Evolutionary conservation across 176 grass and related monocot genomes (phyloP).

Genomic region (Bothriochloa decipiens): DNA sequence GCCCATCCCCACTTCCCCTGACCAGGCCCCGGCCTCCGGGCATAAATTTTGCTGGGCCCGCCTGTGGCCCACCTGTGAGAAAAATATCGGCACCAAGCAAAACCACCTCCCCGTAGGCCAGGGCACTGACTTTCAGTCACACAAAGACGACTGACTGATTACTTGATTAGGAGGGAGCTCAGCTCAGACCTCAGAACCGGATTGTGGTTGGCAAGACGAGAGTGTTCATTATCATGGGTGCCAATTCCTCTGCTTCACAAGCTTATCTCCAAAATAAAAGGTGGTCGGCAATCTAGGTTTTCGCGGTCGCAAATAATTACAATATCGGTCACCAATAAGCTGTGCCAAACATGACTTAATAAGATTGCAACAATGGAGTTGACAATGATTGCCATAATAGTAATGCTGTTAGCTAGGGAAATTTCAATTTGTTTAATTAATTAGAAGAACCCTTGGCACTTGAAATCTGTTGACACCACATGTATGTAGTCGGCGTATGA

Average conservation of each 20-base stretch:
- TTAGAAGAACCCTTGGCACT: background rate
- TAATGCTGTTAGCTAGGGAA: too few species aligned
- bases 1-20: background rate
- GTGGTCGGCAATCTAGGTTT: background rate
- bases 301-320: background rate
- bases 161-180: background rate
- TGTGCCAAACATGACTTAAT: background rate
- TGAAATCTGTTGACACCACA: background rate
- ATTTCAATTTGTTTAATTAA: too few species aligned
- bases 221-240: background rate
- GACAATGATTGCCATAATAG: background rate
- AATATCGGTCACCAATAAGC: background rate
- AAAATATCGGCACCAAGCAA: background rate
- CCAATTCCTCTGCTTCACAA: background rate
- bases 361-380: background rate
- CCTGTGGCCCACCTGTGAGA: background rate
- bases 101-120: background rate
- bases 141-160: background rate
- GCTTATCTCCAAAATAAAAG: background rate
- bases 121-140: background rate
- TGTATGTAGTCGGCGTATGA: background rate
- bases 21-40: background rate
- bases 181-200: background rate
- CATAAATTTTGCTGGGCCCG: constrained; percentile 9
- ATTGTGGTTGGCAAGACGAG: background rate